Base-by-base conservation (phyloP, 148 eudicot species). In the Arctostaphylos glauca region DNA sequence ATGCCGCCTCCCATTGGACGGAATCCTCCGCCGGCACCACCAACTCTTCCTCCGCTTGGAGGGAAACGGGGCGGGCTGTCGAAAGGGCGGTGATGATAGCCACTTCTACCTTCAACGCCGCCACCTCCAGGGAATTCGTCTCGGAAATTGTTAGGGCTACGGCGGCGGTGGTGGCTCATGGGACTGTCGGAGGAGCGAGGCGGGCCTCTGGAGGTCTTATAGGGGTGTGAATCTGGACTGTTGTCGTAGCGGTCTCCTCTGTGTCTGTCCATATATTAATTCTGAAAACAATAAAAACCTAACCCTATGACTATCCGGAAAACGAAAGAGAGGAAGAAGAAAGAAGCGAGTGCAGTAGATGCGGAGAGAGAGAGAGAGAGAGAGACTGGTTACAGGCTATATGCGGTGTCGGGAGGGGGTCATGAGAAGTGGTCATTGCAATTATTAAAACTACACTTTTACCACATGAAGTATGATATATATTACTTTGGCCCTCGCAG, bases 21-120 rank as follows among this genome's bases (percentile, higher is more conserved):
- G 9, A 86, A 83, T 16, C 88, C 67, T 14, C 81, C 87, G 14
- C 78, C 83, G 18, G 70, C 86, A 18, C 70, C 87, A 8, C 64
- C 15, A 14, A 9, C 62, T 6, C 83, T 84, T 8, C 78, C 83
- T 47, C 77, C 87, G 23, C 68, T 84, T 0, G 86, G 81, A 84
- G 83, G 87, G 25, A 74, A 88, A 38, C 89, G 84, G 31, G 90
- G 92, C 3, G 97, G 92, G 47, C 94, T 90, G 16, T 89, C 89
- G 60, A 90, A 89, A 25, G 88, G 80, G 31, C 90, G 88, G 71
- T 79, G 91, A 9, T 78, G 81, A 18, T 43, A 15, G 16, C 70
- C 38, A 12, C 53, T 49, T 5, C 66, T 44, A 2, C 76, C 75
- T 76, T 75, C 31, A 1, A 9, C 85, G 13, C 62, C 79, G 18